Evolutionary conservation across 257 asterid genomes (phyloP).

Genomic region (Capsicum baccatum): DNA sequence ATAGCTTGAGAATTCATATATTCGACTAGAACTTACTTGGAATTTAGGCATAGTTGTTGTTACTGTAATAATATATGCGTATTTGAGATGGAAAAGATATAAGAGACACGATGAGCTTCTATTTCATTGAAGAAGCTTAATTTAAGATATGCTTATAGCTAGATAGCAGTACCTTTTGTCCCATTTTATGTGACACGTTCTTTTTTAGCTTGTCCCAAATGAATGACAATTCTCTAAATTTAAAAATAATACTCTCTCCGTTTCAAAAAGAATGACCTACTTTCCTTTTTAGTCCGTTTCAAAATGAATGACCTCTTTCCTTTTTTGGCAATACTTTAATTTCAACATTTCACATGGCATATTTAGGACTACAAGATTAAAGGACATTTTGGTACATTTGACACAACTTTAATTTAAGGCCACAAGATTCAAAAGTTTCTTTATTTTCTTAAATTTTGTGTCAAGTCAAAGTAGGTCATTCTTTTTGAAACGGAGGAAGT

Average conservation of each 20-base stretch:
- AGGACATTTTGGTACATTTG: too few species aligned
- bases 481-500: too few species aligned
- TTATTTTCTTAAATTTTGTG: too few species aligned
- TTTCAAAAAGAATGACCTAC: too few species aligned
- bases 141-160: background rate
- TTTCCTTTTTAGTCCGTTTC: too few species aligned
- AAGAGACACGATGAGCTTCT: background rate
- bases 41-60: conserved; percentile 3
- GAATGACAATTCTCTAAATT: background rate
- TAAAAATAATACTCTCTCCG: background rate
- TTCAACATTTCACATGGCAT: too few species aligned
- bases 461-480: too few species aligned
- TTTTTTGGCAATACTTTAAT: too few species aligned
- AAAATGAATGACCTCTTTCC: too few species aligned
- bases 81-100: background rate
- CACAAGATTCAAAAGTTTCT: too few species aligned
- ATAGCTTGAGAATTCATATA: conserved; percentile 3
- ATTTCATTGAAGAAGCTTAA: background rate
- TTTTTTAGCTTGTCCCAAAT: conserved; percentile 4
- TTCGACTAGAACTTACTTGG: background rate
- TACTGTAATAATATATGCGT: background rate
- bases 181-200: background rate
- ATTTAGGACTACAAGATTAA: too few species aligned
- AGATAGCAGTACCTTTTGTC: background rate
- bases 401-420: too few species aligned